Conservation (phyloP, 805 yeast genomes). For the Spencermartinsiella europaea region DNA sequence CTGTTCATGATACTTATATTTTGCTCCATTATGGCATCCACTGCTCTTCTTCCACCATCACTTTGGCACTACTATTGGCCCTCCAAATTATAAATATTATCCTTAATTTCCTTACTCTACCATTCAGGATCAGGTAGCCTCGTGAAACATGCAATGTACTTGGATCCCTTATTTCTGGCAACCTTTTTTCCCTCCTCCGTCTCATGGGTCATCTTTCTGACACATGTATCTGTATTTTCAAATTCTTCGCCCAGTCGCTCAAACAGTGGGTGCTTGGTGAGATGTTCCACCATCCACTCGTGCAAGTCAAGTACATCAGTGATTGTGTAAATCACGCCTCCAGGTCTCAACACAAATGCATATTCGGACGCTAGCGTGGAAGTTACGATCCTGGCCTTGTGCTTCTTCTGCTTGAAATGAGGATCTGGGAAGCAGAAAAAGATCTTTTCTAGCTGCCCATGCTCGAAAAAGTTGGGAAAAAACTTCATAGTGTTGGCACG, state of each 20-base stretch:
- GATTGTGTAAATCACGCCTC: conserved; percentile 87
- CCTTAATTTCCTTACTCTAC: background rate
- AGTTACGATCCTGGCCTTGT: conserved; percentile 93
- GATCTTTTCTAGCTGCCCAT: conserved; percentile 80
- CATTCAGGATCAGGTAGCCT: conserved; percentile 39
- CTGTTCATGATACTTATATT: no score
- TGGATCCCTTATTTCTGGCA: conserved; percentile 79
- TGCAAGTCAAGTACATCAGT: conserved; percentile 94
- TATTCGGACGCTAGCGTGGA: conserved; percentile 85
- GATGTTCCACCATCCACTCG: conserved; percentile 91
- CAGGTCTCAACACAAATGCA: conserved; percentile 81
- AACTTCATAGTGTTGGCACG: conserved; percentile 98
- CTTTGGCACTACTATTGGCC: no score
- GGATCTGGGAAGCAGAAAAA: conserved; percentile 99
- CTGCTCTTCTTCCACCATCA: no score
- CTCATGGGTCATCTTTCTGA: conserved; percentile 78
- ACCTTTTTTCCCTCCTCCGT: conserved; percentile 99
- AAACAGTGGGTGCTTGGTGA: conserved; percentile 87
- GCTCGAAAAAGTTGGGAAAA: conserved; percentile 84
- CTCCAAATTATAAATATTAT: no score
- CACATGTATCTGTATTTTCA: conserved; percentile 79
- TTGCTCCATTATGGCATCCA: no score
- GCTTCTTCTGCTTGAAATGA: conserved; percentile 94
- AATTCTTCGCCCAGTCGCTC: conserved; percentile 73
- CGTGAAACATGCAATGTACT: conserved; percentile 82